Base-by-base conservation (phyloP, 768 basidiomycete species). In the Suillus subaureus region DNA sequence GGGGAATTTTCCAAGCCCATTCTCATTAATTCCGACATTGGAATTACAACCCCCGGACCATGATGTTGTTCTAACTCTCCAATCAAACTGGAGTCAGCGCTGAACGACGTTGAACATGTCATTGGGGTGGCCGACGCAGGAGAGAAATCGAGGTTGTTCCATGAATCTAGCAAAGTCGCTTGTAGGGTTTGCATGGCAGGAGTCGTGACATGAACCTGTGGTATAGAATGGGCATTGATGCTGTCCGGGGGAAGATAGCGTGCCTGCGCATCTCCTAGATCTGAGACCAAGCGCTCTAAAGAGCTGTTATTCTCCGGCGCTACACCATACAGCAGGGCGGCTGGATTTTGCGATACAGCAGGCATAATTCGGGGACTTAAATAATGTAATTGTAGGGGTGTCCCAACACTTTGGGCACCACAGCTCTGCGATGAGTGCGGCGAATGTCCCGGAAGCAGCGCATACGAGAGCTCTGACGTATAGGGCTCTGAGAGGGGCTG, bases 381-480 rank as follows among this genome's bases (percentile, higher is more conserved):
- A 40, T 60, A 18, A 28, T 39, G 11, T 28, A 42, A 42, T 31
- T 42, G 58, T 12, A 13, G 58, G 40, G 58, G 26, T 40, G 40
- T 31, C 58, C 18, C 23, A 26, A 58, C 16, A 13, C 9, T 39
- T 26, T 26, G 40, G 18, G 18, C 21, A 28, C 40, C 11, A 31
- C 26, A 60, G 26, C 12, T 31, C 40, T 60, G 40, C 40, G 57
- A 28, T 28, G 12, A 40, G 6, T 28, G 39, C 57, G 40, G 21
- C 40, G 11, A 60, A 42, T 40, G 58, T 13, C 26, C 58, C 18
- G 58, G 40, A 42, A 42, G 26, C 26, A 60, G 40, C 42, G 58
- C 58, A 60, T 42, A 60, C 4, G 40, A 60, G 40, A 60, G 58
- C 12, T 60, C 58, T 60, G 58, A 60, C 11, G 40, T 60, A 42